phyloP scores from a whole-genome alignment of 257 asterid species.

The Leptodermis oblonga region DNA sequence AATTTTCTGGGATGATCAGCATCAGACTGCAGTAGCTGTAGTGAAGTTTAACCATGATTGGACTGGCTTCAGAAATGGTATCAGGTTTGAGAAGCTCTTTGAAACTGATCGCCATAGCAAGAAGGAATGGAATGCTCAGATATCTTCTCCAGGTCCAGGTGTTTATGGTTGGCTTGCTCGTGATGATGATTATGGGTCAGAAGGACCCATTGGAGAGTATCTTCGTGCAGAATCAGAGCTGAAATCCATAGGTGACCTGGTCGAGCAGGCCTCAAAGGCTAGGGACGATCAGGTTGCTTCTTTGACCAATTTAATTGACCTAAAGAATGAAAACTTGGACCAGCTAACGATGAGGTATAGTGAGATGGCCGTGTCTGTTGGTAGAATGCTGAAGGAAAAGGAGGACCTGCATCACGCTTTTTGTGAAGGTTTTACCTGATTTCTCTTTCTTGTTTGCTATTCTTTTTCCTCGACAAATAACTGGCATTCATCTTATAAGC shows the following conservation, averaged over 20 bases:
- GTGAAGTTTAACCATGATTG: conserved; percentile 52
- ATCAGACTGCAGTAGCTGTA: conserved; percentile 35
- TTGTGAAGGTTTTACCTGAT: conserved; percentile 52
- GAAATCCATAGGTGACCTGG: conserved; percentile 45
- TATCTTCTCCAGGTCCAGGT: conserved; percentile 26
- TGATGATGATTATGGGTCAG: conserved; percentile 47
- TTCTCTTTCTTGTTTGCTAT: conserved; percentile 3
- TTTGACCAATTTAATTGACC: conserved; percentile 63
- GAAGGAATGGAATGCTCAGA: conserved; percentile 46
- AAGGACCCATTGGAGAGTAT: conserved; percentile 55
- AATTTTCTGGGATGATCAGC: conserved; percentile 40
- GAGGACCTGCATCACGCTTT: conserved; percentile 69
- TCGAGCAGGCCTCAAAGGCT: conserved; percentile 39
- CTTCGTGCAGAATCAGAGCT: conserved; percentile 42
- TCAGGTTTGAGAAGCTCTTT: conserved; percentile 61
- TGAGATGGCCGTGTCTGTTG: conserved; percentile 52
- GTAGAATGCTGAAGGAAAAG: conserved; percentile 85
- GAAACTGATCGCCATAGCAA: conserved; percentile 41
- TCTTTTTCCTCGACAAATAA: not conserved
- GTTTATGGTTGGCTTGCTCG: conserved; percentile 68
- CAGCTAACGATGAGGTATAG: conserved; percentile 52
- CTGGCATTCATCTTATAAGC: not conserved
- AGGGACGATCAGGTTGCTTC: conserved; percentile 45
- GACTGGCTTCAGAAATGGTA: conserved; percentile 55
- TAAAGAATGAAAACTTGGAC: conserved; percentile 63